Evolutionary conservation across 208 protist species (phyloP).

Genomic region (Acanthamoeba healyi): DNA sequence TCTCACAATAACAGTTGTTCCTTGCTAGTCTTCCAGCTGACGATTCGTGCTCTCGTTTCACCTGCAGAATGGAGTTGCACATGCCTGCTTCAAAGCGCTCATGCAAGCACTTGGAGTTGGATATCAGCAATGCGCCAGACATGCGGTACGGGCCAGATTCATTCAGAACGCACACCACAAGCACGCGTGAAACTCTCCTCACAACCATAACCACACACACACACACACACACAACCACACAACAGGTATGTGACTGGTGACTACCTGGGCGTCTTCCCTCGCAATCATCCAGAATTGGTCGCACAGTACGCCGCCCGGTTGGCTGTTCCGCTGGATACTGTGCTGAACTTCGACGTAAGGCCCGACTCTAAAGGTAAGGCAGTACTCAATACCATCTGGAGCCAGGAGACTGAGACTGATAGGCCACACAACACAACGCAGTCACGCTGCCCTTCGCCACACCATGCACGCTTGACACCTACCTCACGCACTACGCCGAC

Average conservation of each 20-base stretch:
- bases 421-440: too few species aligned
- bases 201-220: too few species aligned
- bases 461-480: slow-evolving; percentile 7
- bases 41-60: not conserved
- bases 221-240: too few species aligned
- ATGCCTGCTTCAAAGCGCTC: not conserved
- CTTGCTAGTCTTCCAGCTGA: not conserved
- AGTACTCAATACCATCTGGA: too few species aligned
- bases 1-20: too few species aligned
- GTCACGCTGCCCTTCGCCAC: not conserved
- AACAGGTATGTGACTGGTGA: slow-evolving; percentile 69
- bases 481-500: slow-evolving; percentile 44
- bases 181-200: too few species aligned
- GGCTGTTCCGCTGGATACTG: not conserved
- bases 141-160: slow-evolving; percentile 25
- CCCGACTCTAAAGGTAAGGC: not conserved
- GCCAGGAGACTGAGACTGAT: not conserved
- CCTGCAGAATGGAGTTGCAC: not conserved
- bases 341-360: not conserved
- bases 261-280: slow-evolving; percentile 72
- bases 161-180: too few species aligned
- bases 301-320: not conserved
- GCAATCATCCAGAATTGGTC: slow-evolving; percentile 12
- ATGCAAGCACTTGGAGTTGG: slow-evolving; percentile 47
- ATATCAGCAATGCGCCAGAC: slow-evolving; percentile 1